Base-by-base conservation (phyloP, 306 rosid species). In the Vachellia collinsii region DNA sequence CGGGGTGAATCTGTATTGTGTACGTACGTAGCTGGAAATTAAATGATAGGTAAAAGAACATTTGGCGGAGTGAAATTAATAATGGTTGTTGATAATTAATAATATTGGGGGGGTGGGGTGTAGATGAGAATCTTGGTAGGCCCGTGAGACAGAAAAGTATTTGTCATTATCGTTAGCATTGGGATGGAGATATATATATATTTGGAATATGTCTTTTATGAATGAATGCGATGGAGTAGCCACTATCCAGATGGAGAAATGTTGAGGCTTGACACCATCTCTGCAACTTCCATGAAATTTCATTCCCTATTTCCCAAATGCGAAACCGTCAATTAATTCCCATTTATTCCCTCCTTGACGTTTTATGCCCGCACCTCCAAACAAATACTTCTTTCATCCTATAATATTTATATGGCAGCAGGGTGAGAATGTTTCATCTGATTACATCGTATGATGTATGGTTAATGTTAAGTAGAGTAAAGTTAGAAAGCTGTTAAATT, bases 261-360 rank as follows among this genome's bases (percentile, higher is more conserved):
- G 81, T 44, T 53, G 79, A 77, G 75, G 82, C 58, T 46, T 79
- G 84, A 82, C 87, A 85, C 77, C 41, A 44, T 79, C 71, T 61
- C 76, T 54, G 87, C 82, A 88, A 11, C 81, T 84, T 86, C 92
- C 83, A 50, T 84, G 90, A 88, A 84, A 41, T 81, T 88, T 86
- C 92, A 46, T 72, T 37, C 66, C 74, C 54, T 75, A 42, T 74
- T 79, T 79, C 79, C 62, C 47, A 70, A 84, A 46, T 72, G 67
- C 62, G 19, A 75, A 79, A 79, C 74, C 65, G 82, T 75, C 81
- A 82, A 82, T 78, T 50, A 12, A 23, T 82, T 61, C 54, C 54
- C 37, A 59, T 59, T 23, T 22, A 59, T 22, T 23, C 65, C 37
- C 37, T 22, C 11, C 9, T 10, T 23, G 6, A 59, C 37, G 65